phyloP scores from a whole-genome alignment of 2,329 filamentous ascomycete genomes.

The Beauveria rudraprayagi region DNA sequence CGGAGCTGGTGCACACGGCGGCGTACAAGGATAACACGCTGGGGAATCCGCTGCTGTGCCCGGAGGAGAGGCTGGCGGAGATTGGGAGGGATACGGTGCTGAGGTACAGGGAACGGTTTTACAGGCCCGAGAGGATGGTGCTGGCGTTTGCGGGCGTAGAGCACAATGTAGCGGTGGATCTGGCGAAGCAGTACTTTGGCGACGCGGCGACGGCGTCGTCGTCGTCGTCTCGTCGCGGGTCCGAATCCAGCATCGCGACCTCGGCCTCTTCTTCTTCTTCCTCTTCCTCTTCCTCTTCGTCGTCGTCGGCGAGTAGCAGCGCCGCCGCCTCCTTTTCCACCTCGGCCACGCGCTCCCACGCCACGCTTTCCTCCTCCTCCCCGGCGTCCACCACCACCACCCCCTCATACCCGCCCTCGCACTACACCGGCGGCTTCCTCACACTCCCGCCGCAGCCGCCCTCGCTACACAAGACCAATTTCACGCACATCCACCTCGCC shows the following conservation, averaged over 20 bases:
- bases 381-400: conserved; percentile 33
- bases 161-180: conserved; percentile 67
- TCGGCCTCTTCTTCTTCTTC: conserved; percentile 26
- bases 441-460: conserved; percentile 74
- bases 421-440: conserved; percentile 91
- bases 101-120: conserved; percentile 76
- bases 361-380: conserved; percentile 42
- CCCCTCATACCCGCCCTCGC: conserved; percentile 49
- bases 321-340: conserved; percentile 82
- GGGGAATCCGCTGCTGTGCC: conserved; percentile 87
- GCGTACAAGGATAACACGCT: conserved; percentile 95
- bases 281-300: conserved; percentile 28
- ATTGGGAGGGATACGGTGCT: conserved; percentile 70
- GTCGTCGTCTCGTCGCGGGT: conserved; percentile 41
- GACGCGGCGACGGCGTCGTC: conserved; percentile 59
- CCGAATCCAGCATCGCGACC: conserved; percentile 43
- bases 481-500: conserved; percentile 90
- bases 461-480: conserved; percentile 67
- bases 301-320: conserved; percentile 49
- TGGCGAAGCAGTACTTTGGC: conserved; percentile 82
- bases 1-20: conserved; percentile 90
- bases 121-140: conserved; percentile 82
- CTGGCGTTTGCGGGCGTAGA: conserved; percentile 90
- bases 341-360: conserved; percentile 54
- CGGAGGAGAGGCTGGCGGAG: conserved; percentile 66